Percentiles rank a stretch among this genome's conserved stretches.
phyloP scores from a whole-genome alignment of 164 flowering plant genomes.

The Brasenia schreberi region DNA sequence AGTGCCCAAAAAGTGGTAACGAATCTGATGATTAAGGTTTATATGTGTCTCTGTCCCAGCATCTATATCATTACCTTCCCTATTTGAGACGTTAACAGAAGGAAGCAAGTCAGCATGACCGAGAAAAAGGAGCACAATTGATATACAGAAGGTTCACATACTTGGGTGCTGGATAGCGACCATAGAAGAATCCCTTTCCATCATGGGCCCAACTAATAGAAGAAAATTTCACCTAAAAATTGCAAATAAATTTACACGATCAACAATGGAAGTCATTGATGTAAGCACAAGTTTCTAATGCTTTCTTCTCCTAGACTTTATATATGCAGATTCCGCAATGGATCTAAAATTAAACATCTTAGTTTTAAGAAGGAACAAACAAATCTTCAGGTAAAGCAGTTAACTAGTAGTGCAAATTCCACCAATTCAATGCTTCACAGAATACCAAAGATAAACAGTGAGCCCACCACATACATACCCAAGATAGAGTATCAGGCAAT shows the following conservation, averaged over 20 bases:
- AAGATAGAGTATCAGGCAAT: slow-evolving; percentile 57
- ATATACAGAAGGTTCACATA: too few relatives aligned
- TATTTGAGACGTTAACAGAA: too few relatives aligned
- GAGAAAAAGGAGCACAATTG: too few relatives aligned
- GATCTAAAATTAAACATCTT: too few relatives aligned
- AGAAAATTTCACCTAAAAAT: slow-evolving; percentile 79
- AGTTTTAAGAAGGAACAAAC: too few relatives aligned
- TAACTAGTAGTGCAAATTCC: too few relatives aligned
- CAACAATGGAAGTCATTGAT: background rate
- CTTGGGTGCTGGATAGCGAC: slow-evolving; percentile 89
- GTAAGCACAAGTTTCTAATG: background rate
- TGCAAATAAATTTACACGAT: background rate
- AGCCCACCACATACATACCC: slow-evolving; percentile 38
- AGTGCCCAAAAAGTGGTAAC: slow-evolving; percentile 80
- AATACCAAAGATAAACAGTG: background rate
- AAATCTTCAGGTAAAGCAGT: too few relatives aligned
- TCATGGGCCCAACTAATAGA: slow-evolving; percentile 85
- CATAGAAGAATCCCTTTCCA: slow-evolving; percentile 84
- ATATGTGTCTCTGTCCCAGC: slow-evolving; percentile 88
- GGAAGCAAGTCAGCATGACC: too few relatives aligned
- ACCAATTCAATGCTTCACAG: background rate
- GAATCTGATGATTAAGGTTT: slow-evolving; percentile 60
- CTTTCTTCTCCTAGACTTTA: too few relatives aligned
- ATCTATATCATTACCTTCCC: slow-evolving; percentile 58
- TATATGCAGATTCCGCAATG: too few relatives aligned